Conservation (phyloP, 179 eudicot genomes). For the Pouteria campechiana region DNA sequence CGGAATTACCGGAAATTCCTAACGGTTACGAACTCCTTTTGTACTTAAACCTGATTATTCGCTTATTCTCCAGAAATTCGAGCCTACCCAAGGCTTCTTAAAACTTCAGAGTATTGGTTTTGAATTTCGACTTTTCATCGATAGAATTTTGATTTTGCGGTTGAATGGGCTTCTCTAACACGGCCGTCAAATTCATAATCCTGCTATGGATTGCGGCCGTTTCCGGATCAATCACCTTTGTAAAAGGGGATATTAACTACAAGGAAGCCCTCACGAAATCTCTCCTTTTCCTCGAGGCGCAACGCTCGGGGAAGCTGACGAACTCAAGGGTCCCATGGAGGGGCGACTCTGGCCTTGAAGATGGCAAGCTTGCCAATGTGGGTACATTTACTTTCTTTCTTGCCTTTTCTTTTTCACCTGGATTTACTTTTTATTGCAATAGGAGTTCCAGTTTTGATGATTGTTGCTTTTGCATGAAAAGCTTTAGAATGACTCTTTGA, state of each 20-base stretch:
- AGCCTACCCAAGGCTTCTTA: too few species aligned
- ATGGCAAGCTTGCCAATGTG: conserved; percentile 65
- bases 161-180: too few species aligned
- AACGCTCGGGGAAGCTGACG: conserved; percentile 86
- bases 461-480: too few species aligned
- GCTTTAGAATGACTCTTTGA: too few species aligned
- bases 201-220: conserved; percentile 10
- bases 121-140: too few species aligned
- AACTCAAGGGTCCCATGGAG: conserved; percentile 58
- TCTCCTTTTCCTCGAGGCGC: conserved; percentile 74
- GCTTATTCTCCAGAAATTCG: too few species aligned
- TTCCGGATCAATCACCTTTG: conserved; percentile 4
- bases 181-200: neutral
- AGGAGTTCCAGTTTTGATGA: too few species aligned
- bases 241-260: conserved; percentile 29
- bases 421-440: neutral
- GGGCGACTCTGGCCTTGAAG: conserved; percentile 80
- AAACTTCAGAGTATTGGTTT: too few species aligned
- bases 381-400: neutral
- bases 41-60: too few species aligned
- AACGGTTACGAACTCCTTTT: too few species aligned
- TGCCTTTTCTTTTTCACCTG: neutral
- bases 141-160: too few species aligned
- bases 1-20: too few species aligned
- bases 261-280: conserved; percentile 63